These are phyloP conservation scores for Xylariales sp. DNA, from an alignment of 2,329 filamentous ascomycete genomes.

Conservation along the genomic window DNA sequence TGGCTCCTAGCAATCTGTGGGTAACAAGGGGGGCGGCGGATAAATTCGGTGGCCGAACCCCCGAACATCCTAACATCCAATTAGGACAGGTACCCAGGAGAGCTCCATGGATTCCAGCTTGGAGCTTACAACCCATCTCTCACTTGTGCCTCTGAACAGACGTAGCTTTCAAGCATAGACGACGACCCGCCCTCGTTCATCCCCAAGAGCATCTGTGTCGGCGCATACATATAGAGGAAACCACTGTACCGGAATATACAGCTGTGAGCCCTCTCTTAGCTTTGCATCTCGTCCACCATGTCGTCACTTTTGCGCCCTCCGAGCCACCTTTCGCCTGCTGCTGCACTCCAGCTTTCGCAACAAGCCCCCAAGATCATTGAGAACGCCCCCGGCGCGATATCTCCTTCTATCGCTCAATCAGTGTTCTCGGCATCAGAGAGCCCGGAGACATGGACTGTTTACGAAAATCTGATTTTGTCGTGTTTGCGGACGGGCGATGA, in stretches of 20 bases:
- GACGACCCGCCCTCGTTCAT: too few species aligned
- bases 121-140: too few species aligned
- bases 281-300: too few species aligned
- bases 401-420: constrained; percentile 48
- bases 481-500: constrained; percentile 84
- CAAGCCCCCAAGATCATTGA: constrained; percentile 53
- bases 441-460: constrained; percentile 75
- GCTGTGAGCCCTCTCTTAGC: too few species aligned
- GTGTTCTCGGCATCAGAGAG: constrained; percentile 61
- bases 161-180: too few species aligned
- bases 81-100: too few species aligned
- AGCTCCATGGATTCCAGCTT: neutral
- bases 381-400: constrained; percentile 49
- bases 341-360: constrained; percentile 55
- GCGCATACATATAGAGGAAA: too few species aligned
- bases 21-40: constrained; percentile 2
- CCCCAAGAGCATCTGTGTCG: too few species aligned
- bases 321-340: constrained; percentile 49
- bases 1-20: too few species aligned
- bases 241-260: too few species aligned
- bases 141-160: too few species aligned
- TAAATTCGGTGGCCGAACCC: constrained; percentile 3
- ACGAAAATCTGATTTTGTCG: constrained; percentile 82
- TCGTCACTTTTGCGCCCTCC: constrained; percentile 53
- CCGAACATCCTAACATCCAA: too few species aligned